phyloP scores from a whole-genome alignment of 352 stramenopile species.

The Phytophthora pluvialis region DNA sequence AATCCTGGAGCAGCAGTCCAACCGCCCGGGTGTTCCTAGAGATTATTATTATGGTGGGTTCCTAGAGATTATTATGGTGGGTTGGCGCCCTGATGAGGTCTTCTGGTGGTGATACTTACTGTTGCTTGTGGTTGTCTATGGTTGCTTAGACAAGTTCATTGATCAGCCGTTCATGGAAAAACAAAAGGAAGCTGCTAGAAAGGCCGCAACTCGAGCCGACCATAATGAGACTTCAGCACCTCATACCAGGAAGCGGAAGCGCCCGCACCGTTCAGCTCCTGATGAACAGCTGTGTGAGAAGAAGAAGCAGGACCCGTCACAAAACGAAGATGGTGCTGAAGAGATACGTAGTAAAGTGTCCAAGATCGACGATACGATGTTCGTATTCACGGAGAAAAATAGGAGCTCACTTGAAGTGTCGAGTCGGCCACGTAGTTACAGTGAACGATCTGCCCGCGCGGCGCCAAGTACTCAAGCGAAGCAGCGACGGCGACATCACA shows the following conservation, averaged over 20 bases:
- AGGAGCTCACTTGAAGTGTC: slow-evolving; percentile 7
- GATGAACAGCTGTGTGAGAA: background rate
- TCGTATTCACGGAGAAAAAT: slow-evolving; percentile 14
- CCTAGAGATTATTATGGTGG: slow-evolving; percentile 70
- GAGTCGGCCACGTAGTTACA: slow-evolving; percentile 16
- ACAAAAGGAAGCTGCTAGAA: slow-evolving; percentile 20
- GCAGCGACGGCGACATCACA: slow-evolving; percentile 37
- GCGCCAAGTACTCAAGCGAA: slow-evolving; percentile 7
- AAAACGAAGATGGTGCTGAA: slow-evolving; percentile 9
- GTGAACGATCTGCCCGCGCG: background rate
- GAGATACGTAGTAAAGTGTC: slow-evolving; percentile 1
- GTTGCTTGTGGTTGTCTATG: background rate
- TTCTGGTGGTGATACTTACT: background rate
- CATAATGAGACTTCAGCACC: too few relatives aligned
- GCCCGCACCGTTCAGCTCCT: slow-evolving; percentile 4
- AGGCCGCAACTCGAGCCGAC: background rate
- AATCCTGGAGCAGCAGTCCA: slow-evolving; percentile 47
- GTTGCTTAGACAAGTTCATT: slow-evolving; percentile 61
- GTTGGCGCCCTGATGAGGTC: background rate
- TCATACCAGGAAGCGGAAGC: slow-evolving; percentile 25
- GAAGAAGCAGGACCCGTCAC: background rate
- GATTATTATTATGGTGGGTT: slow-evolving; percentile 73
- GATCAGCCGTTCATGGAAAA: slow-evolving; percentile 44
- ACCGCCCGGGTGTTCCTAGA: slow-evolving; percentile 47
- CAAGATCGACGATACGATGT: slow-evolving; percentile 25